Base-by-base conservation (phyloP, 2,329 filamentous ascomycete species). In the Aspergillus sclerotialis region DNA sequence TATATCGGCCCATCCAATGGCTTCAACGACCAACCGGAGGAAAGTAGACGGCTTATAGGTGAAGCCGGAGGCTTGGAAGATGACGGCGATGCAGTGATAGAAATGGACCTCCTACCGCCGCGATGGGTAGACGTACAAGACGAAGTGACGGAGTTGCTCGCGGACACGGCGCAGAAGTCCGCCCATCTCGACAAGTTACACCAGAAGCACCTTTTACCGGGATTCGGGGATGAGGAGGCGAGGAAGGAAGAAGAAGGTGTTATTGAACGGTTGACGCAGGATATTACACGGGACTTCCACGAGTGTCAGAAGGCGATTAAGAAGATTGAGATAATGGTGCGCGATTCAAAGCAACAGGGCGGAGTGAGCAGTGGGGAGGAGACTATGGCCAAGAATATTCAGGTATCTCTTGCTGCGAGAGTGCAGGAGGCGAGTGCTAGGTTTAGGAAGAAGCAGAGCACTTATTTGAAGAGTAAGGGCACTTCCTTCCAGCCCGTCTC, bases 391-490 rank as follows among this genome's bases (percentile, higher is more conserved):
- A 82, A 80, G 64, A 98, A 98, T 56, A 85, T 98, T 39, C 89
- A 96, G 61, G 87, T 93, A 45, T 92, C 85, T 11, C 73, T 96
- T 25, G 92, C 92, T 1, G 73, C 85, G 2, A 75, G 86, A 42
- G 87, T 96, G 0, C 89, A 95, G 61, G 89, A 96, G 49, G 82
- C 87, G 30, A 95, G 89, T 66, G 84, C 92, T 18, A 74, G 76
- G 43, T 98, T 98, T 60, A 78, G 92, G 53, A 98, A 96, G 73
- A 96, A 95, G 68, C 92, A 98, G 68, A 90, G 89, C 57, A 83
- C 82, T 33, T 98, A 98, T 64, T 65, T 98, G 34, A 95, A 93
- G 65, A 95, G 88, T 94, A 70, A 52, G 67, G 48, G 11, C 25
- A 10, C 17, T 16, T 14, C 16, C 15, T 17, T 16, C 19, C 19